Percentiles rank a stretch among this genome's conserved stretches.
Evolutionary conservation across 2,329 filamentous ascomycete species (phyloP).

Genomic region (Fusarium incarnatum): DNA sequence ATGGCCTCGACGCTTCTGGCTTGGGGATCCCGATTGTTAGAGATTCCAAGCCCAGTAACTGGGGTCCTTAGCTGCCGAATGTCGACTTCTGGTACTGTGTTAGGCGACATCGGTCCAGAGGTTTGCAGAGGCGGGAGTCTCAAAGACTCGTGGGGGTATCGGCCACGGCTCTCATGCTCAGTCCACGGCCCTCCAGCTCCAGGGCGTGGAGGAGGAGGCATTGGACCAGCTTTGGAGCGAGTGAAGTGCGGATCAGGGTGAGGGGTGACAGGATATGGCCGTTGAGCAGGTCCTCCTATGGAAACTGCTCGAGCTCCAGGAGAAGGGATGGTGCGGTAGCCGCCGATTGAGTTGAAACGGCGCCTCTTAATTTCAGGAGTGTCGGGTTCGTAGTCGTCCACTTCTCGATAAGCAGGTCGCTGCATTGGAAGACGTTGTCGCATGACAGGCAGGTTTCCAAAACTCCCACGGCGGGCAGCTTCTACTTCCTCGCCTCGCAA

Average conservation of each 20-base stretch:
- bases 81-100: conserved; percentile 43
- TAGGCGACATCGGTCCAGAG: conserved; percentile 50
- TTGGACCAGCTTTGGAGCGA: conserved; percentile 55
- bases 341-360: conserved; percentile 62
- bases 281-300: conserved; percentile 38
- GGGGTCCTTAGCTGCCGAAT: conserved; percentile 46
- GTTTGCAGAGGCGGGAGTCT: conserved; percentile 66
- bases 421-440: conserved; percentile 41
- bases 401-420: conserved; percentile 42
- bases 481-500: conserved; percentile 42
- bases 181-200: conserved; percentile 47
- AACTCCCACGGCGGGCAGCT: conserved; percentile 46
- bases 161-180: conserved; percentile 49
- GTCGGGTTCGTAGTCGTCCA: conserved; percentile 54
- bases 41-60: conserved; percentile 44
- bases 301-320: conserved; percentile 36
- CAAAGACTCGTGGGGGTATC: conserved; percentile 64
- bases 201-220: conserved; percentile 67
- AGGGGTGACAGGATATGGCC: conserved; percentile 43
- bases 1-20: conserved; percentile 70
- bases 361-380: conserved; percentile 71
- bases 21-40: conserved; percentile 47
- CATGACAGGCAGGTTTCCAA: conserved; percentile 42
- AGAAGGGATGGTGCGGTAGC: conserved; percentile 48
- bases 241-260: conserved; percentile 50